Evolutionary conservation across 768 basidiomycete genomes (phyloP), one percentile per base, ranked within the genome.

Genomic region (Rhizopogon sp.): DNA sequence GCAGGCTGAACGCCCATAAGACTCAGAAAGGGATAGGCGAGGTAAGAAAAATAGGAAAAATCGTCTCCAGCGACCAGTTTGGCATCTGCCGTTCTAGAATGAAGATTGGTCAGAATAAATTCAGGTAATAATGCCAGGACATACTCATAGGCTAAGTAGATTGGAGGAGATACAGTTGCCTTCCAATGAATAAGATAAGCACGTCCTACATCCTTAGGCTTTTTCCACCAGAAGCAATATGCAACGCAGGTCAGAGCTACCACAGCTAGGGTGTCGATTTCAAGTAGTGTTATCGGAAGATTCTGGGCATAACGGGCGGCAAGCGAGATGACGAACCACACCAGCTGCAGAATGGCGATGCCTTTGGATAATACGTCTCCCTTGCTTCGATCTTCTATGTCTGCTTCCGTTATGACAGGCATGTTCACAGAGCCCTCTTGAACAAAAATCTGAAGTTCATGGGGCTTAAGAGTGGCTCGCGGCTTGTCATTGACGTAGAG

Each of bases 211-310:
- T 71, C 68, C 13, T 69, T 63, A 2, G 74, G 76, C 59, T 77
- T 77, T 25, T 66, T 35, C 74, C 70, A 75, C 75, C 76, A 76
- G 1, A 72, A 51, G 1, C 53, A 33, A 55, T 72, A 76, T 13
- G 64, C 66, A 22, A 64, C 53, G 8, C 64, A 56, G 31, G 69
- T 74, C 33, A 74, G 58, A 2, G 63, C 40, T 1, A 64, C 65
- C 44, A 70, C 71, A 0, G 67, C 73, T 33, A 75, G 25, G 1
- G 75, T 76, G 3, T 68, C 58, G n/a, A 75, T 54, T 58, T 76
- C 72, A 10, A 76, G 63, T 28, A 72, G 63, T 5, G 70, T 72
- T 8, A 73, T 45, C 0, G 68, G 61, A 13, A 76, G 62, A 11
- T 53, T 37, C 20, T 66, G 47, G 4, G 14, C 42, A 22, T 55